Conservation (phyloP, 495 filamentous ascomycete genomes). For the Articulospora tetracladia region DNA sequence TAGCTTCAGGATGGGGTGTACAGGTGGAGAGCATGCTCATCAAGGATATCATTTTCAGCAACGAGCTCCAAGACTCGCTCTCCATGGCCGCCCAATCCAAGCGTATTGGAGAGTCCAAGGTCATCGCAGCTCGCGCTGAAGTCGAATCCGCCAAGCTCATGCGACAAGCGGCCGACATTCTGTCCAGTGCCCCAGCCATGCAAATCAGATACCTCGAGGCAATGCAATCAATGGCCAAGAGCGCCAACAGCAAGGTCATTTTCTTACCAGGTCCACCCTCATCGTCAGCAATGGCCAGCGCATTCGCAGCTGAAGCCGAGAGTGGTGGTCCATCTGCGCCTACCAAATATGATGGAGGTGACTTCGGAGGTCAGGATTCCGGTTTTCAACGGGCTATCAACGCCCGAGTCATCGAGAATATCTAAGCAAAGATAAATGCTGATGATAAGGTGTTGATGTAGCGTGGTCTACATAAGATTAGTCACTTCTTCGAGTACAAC, state of each 20-base stretch:
- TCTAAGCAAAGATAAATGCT: conserved; percentile 46
- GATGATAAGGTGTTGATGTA: conserved; percentile 22
- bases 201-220: conserved; percentile 98
- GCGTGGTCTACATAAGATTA: conserved; percentile 24
- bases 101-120: conserved; percentile 96
- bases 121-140: conserved; percentile 94
- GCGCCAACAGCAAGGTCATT: conserved; percentile 93
- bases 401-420: conserved; percentile 79
- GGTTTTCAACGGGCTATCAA: conserved; percentile 83
- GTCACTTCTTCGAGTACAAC: background rate
- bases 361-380: conserved; percentile 45
- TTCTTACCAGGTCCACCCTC: conserved; percentile 66
- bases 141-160: conserved; percentile 97
- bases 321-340: conserved; percentile 15
- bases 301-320: conserved; percentile 16
- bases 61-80: conserved; percentile 94
- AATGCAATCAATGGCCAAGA: conserved; percentile 99
- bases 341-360: conserved; percentile 36
- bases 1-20: conserved; percentile 91
- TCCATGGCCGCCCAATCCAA: conserved; percentile 99
- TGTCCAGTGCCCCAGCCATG: conserved; percentile 92
- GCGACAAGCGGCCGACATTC: conserved; percentile 95
- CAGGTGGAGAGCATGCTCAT: conserved; percentile 98
- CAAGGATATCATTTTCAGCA: conserved; percentile 98
- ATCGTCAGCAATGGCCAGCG: conserved; percentile 15